Conservation (phyloP, 192 early-diverging fungal species). For the Rhizoclosmatium sp. region DNA sequence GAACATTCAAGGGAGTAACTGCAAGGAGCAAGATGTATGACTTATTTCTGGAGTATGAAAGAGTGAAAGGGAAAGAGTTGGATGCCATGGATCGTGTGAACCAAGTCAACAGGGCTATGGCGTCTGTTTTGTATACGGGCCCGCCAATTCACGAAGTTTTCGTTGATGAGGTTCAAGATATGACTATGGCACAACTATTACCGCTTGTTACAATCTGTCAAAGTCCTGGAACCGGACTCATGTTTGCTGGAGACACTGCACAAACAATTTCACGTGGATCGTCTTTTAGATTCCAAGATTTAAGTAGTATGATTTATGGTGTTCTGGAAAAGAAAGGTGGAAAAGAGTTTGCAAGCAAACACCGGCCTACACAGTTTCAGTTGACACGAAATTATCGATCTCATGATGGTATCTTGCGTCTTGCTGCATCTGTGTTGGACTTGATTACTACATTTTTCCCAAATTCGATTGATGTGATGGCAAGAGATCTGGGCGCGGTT, state of each 20-base stretch:
- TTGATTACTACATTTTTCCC: constrained; percentile 32
- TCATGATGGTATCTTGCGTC: constrained; percentile 38
- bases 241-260: constrained; percentile 47
- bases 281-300: constrained; percentile 38
- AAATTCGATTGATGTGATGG: constrained; percentile 28
- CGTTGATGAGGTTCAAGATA: constrained; percentile 39
- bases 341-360: background rate
- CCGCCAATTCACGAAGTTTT: constrained; percentile 19
- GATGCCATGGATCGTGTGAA: constrained; percentile 28
- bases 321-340: background rate
- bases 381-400: constrained; percentile 37
- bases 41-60: constrained; percentile 29
- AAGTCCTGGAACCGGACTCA: constrained; percentile 32
- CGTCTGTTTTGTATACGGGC: background rate
- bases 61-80: constrained; percentile 10
- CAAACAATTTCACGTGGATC: constrained; percentile 40
- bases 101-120: constrained; percentile 33
- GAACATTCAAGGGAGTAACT: background rate
- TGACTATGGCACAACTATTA: constrained; percentile 41
- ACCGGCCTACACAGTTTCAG: constrained; percentile 14
- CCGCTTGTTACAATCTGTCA: constrained; percentile 31
- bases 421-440: constrained; percentile 42
- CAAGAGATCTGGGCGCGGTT: constrained; percentile 25
- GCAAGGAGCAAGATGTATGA: constrained; percentile 18
- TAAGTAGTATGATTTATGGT: constrained; percentile 39